A percentile compares a stretch with the other conserved stretches of the same genome.
Conservation (phyloP, 2,329 filamentous ascomycete species). For the Pezicula neosporulosa region DNA sequence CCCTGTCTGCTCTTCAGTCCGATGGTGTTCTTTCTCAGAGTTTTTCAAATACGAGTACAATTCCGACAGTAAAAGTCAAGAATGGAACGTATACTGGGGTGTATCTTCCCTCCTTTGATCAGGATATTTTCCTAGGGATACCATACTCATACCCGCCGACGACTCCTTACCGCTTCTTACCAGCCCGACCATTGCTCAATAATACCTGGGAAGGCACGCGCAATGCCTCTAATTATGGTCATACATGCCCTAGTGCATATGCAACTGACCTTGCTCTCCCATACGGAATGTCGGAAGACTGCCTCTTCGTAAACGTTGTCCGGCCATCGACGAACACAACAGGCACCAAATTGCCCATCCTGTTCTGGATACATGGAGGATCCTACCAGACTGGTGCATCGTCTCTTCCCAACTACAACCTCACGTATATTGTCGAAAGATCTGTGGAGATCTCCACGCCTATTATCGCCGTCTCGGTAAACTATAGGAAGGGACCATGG, state of each 20-base stretch:
- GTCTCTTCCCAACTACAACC: constrained; percentile 34
- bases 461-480: constrained; percentile 49
- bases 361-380: constrained; percentile 48
- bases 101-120: not conserved
- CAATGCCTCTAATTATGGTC: constrained; percentile 12
- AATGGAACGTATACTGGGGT: constrained; percentile 7
- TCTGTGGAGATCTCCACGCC: constrained; percentile 29
- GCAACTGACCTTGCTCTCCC: constrained; percentile 3
- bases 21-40: too few relatives aligned
- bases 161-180: not conserved
- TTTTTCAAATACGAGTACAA: too few relatives aligned
- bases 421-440: constrained; percentile 51
- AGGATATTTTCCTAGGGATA: constrained; percentile 10
- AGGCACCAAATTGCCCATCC: constrained; percentile 40
- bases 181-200: constrained; percentile 4
- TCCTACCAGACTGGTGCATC: constrained; percentile 10
- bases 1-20: too few relatives aligned
- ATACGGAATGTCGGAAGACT: constrained; percentile 37
- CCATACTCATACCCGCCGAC: constrained; percentile 7
- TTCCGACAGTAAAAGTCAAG: not conserved
- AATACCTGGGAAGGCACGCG: constrained; percentile 11
- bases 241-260: constrained; percentile 7
- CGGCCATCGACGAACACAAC: constrained; percentile 39
- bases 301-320: constrained; percentile 53
- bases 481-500: constrained; percentile 60